These are phyloP conservation scores for Podila horticola DNA, from an alignment of 192 early-diverging fungal species.

Conservation along the genomic window DNA sequence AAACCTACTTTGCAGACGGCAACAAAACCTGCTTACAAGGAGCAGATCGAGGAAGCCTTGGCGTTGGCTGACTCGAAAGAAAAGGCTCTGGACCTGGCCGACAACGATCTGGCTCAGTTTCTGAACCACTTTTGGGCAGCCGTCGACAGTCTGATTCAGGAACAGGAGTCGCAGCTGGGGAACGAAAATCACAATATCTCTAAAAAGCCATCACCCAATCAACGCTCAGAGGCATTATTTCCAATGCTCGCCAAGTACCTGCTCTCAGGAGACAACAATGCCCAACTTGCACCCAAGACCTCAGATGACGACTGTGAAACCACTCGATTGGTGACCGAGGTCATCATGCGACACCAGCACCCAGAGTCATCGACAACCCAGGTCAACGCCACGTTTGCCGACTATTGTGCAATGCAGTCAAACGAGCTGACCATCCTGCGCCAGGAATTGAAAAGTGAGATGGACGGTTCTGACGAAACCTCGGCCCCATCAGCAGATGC, in stretches of 20 bases:
- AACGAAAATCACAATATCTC: neutral
- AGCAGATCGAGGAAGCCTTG: conserved; percentile 16
- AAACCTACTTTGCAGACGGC: neutral
- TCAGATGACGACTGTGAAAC: conserved; percentile 48
- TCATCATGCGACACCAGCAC: conserved; percentile 21
- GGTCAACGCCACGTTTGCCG: conserved; percentile 18
- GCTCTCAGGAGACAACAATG: conserved; percentile 17
- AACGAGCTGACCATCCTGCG: conserved; percentile 33
- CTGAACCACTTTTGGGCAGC: conserved; percentile 25
- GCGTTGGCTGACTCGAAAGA: conserved; percentile 3
- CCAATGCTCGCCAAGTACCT: conserved; percentile 22
- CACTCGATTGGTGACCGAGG: conserved; percentile 24
- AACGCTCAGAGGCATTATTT: conserved; percentile 6
- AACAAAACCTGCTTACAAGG: neutral
- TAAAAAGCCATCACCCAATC: neutral
- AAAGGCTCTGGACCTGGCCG: conserved; percentile 4
- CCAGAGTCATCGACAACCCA: neutral
- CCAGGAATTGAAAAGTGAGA: conserved; percentile 6
- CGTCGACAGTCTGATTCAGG: conserved; percentile 16
- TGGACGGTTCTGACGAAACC: neutral
- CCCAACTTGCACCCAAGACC: conserved; percentile 14
- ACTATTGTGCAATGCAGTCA: conserved; percentile 47
- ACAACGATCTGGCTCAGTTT: conserved; percentile 16
- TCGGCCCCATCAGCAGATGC: neutral
- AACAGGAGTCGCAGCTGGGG: conserved; percentile 20